Evolutionary conservation across 345 rosid genomes (phyloP).

Genomic region (Passiflora organensis): DNA sequence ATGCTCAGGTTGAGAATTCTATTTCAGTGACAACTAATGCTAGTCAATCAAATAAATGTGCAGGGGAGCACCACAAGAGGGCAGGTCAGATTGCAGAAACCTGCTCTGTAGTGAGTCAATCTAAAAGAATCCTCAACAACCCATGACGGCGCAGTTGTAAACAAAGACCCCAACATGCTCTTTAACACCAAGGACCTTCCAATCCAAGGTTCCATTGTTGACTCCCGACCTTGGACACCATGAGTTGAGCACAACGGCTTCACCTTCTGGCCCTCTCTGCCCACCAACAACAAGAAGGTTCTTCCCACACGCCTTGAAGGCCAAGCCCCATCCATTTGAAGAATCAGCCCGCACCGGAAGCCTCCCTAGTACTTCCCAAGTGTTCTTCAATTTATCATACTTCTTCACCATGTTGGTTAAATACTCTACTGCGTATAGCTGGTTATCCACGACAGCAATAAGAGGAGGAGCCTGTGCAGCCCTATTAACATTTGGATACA

Average conservation of each 20-base stretch:
- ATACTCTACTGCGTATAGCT: conserved; percentile 67
- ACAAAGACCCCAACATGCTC: conserved; percentile 76
- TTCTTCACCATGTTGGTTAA: conserved; percentile 70
- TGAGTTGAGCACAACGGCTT: conserved; percentile 61
- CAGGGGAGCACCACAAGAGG: conserved; percentile 25
- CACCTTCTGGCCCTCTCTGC: conserved; percentile 61
- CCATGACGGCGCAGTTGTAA: conserved; percentile 83
- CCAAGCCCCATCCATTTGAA: conserved; percentile 82
- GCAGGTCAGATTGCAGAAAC: conserved; percentile 27
- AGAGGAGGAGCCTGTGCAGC: conserved; percentile 88
- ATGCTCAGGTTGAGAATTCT: conserved; percentile 17
- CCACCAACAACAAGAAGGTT: conserved; percentile 66
- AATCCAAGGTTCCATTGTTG: conserved; percentile 53
- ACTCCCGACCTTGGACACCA: conserved; percentile 68
- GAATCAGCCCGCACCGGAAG: conserved; percentile 71
- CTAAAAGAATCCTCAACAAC: conserved; percentile 46
- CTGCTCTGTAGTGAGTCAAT: conserved; percentile 19
- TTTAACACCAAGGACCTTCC: conserved; percentile 74
- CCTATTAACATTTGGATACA: conserved; percentile 62
- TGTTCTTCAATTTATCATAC: conserved; percentile 55
- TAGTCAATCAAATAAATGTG: conserved; percentile 31
- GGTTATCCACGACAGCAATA: conserved; percentile 66
- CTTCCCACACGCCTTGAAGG: conserved; percentile 75
- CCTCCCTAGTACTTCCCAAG: conserved; percentile 71
- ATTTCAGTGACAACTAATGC: conserved; percentile 21